These are phyloP conservation scores for Antrodiella citrinella DNA, from an alignment of 768 basidiomycete genomes.

Conservation along the genomic window DNA sequence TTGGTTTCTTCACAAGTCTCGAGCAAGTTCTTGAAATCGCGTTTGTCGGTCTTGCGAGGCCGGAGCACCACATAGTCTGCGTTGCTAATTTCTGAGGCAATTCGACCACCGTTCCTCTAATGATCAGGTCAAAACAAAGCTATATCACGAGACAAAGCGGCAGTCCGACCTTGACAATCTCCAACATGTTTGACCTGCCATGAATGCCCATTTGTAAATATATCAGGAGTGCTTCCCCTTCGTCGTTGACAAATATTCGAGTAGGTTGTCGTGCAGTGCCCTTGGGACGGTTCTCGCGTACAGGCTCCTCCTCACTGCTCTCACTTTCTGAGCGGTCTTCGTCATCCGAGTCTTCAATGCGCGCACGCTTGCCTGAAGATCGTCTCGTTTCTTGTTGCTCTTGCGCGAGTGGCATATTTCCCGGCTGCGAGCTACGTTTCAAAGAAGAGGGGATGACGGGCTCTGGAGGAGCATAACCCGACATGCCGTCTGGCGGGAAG, in stretches of 20 bases:
- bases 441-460: background rate
- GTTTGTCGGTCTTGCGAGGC: constrained; percentile 38
- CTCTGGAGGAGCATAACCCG: too few species aligned
- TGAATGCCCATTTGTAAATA: background rate
- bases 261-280: background rate
- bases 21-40: constrained; percentile 36
- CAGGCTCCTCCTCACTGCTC: background rate
- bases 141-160: background rate
- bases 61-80: constrained; percentile 60
- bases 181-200: background rate
- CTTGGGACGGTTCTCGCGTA: background rate
- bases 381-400: background rate
- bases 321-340: too few species aligned
- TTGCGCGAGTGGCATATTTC: too few species aligned
- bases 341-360: background rate
- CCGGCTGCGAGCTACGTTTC: background rate
- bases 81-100: constrained; percentile 40
- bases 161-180: background rate
- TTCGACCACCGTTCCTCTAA: constrained; percentile 62
- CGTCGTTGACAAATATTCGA: background rate
- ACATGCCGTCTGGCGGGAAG: too few species aligned
- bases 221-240: background rate
- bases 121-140: background rate
- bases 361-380: background rate
- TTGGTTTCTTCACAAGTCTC: constrained; percentile 24